Conservation (phyloP, 345 rosid species). For the Eutrema japonicum region DNA sequence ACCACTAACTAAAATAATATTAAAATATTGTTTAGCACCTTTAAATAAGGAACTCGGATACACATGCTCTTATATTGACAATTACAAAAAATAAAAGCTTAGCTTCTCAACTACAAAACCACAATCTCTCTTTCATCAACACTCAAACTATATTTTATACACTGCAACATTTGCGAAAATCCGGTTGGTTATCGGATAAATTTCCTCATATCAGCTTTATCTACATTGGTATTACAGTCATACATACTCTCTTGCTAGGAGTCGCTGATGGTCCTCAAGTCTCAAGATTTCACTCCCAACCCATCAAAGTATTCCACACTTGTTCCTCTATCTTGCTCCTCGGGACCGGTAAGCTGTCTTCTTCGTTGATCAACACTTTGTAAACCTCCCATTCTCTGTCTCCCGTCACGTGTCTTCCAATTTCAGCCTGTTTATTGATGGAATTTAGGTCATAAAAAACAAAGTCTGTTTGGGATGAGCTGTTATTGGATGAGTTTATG, state of each 20-base stretch:
- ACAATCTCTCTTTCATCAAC: constrained; percentile 22
- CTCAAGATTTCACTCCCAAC: constrained; percentile 61
- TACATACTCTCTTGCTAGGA: background rate
- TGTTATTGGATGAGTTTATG: constrained; percentile 22
- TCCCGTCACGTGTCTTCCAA: constrained; percentile 71
- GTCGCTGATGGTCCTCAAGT: constrained; percentile 20
- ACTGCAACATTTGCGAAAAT: background rate
- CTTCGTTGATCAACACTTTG: constrained; percentile 80
- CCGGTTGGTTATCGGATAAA: background rate
- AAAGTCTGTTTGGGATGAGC: background rate
- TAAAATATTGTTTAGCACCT: no score
- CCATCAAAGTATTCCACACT: constrained; percentile 92
- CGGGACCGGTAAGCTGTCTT: constrained; percentile 54
- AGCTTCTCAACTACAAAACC: constrained; percentile 26
- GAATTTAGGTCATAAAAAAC: background rate
- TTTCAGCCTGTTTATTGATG: constrained; percentile 64
- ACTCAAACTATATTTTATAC: constrained; percentile 29
- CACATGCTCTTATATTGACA: background rate
- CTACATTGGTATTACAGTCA: constrained; percentile 30
- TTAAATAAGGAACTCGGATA: no score
- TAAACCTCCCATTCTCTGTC: constrained; percentile 94
- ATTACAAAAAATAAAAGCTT: background rate
- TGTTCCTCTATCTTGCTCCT: constrained; percentile 67
- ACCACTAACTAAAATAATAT: no score
- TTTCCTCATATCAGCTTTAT: background rate